Evolutionary conservation across 2,329 filamentous ascomycete species (phyloP).

Genomic region (Trichoderma semiorbis): DNA sequence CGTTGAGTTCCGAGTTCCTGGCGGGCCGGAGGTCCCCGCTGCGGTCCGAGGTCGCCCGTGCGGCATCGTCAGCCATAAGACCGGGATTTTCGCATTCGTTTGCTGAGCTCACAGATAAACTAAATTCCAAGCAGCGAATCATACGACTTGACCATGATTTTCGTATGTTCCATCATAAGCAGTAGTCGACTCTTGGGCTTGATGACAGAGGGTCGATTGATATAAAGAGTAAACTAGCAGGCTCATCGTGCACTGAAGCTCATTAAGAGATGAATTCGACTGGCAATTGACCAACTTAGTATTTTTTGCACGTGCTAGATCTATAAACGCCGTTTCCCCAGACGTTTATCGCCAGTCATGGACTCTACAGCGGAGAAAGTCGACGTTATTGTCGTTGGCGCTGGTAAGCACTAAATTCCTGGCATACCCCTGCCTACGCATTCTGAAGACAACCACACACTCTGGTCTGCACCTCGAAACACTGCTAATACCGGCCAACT

Average conservation of each 20-base stretch:
- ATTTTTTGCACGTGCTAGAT: neutral
- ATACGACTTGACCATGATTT: neutral
- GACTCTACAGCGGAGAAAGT: conserved; percentile 3
- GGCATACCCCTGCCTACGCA: neutral
- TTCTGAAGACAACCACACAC: neutral
- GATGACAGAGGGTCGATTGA: neutral
- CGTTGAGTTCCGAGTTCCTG: neutral
- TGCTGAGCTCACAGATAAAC: neutral
- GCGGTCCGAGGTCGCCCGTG: neutral
- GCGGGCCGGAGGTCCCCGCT: neutral
- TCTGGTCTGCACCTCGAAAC: neutral
- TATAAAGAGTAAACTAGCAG: neutral
- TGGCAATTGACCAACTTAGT: neutral
- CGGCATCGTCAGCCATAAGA: neutral
- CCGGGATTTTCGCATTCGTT: neutral
- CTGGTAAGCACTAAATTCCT: conserved; percentile 6
- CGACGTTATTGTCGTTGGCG: conserved; percentile 19
- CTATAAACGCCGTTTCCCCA: neutral
- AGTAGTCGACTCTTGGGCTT: neutral
- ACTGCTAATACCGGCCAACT: neutral
- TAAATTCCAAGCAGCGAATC: neutral
- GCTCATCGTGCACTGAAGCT: neutral
- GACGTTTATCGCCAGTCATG: neutral
- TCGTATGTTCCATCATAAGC: neutral
- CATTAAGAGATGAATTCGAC: neutral